Base-by-base conservation (phyloP, 1,139 yeast genomes). In the Magnusiomyces paraingens region DNA sequence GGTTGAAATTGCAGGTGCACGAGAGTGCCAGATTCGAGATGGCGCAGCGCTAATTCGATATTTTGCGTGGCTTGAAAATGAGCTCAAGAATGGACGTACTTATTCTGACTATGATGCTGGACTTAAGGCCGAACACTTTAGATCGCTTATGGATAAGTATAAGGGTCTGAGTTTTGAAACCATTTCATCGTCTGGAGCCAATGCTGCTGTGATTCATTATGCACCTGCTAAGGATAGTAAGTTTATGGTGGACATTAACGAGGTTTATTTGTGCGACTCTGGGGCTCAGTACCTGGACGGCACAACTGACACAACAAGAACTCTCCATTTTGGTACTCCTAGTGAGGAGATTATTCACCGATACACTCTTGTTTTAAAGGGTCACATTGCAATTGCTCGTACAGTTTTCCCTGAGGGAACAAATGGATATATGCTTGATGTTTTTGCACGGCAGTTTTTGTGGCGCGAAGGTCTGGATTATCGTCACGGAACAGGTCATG, bases 401-500 rank as follows among this genome's bases (percentile, higher is more conserved):
- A 75, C 88, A 53, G 81, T 81, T 47, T 89, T 94, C 73, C 99
- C 99, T 1, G 88, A 84, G 64, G 87, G 90, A 39, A 84, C 95
- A 3, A 81, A 88, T 21, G 99, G 99, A 1, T 81, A 79, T 64
- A 80, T 81, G 70, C 79, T 94, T 55, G 99, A 94, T 67, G 77
- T 84, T 1, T 75, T 91, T 55, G 99, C 99, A 1, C 83, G 99
- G 66, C 98, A 91, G 71, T 80, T 69, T 66, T 75, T 94, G 62
- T 93, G 99, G 99, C 72, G 78, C 42, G 70, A 82, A 52, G 97
- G 97, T 1, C 75, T 93, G 54, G 97, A 94, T 70, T 94, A 93
- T 70, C 82, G 86, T 53, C 99, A 94, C 69, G 98, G 99, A 32
- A 94, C 99, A 0, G 94, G 97, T 1, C 99, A 94, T 69, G 99